phyloP scores from a whole-genome alignment of 306 rosid genomes.

The Malus sylvestris region DNA sequence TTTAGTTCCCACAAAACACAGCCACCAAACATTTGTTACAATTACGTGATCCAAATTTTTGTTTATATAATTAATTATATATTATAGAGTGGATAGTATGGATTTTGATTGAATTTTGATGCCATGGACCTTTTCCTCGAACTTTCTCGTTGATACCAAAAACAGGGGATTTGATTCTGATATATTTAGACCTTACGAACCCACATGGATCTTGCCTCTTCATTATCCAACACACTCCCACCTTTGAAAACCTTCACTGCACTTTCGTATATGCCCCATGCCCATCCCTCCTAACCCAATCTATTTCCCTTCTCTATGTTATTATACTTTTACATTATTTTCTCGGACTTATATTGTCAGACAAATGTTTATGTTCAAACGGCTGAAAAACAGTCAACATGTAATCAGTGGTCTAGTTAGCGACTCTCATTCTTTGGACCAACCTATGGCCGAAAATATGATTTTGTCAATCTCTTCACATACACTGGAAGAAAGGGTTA shows the following conservation, averaged over 20 bases:
- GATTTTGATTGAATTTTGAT: constrained; percentile 12
- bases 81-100: constrained; percentile 20
- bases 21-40: constrained; percentile 21
- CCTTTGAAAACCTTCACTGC: constrained; percentile 29
- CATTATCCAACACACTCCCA: constrained; percentile 43
- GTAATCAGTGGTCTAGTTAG: not conserved
- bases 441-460: not conserved
- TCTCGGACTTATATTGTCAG: not conserved
- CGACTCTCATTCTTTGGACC: not conserved
- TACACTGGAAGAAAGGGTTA: not conserved
- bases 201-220: constrained; percentile 74
- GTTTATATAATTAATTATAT: not conserved
- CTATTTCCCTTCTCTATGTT: not conserved
- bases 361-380: not conserved
- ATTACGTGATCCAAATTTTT: not conserved
- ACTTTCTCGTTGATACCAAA: constrained; percentile 13
- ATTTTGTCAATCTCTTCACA: not conserved
- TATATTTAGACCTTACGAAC: not conserved
- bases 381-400: not conserved
- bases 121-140: constrained; percentile 21
- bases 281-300: constrained; percentile 8
- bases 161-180: constrained; percentile 21
- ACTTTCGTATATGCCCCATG: constrained; percentile 3
- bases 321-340: not conserved
- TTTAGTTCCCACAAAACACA: constrained; percentile 28